Evolutionary conservation across 1,284 basidiomycete genomes (phyloP).

Genomic region (Sanghuangporus baumii): DNA sequence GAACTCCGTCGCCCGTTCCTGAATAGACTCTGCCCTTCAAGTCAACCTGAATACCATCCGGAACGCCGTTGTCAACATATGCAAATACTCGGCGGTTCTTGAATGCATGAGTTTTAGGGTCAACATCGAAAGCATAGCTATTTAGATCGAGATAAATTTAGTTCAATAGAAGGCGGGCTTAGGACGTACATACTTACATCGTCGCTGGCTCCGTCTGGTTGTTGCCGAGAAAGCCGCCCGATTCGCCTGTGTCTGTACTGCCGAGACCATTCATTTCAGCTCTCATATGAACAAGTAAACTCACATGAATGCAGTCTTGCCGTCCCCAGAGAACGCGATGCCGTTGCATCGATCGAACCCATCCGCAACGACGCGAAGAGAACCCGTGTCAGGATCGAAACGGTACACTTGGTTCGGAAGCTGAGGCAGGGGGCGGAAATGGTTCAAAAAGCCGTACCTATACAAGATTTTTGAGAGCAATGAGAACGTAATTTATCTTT

Average conservation of each 20-base stretch:
- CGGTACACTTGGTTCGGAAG: conserved; percentile 72
- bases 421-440: conserved; percentile 59
- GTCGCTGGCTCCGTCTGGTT: conserved; percentile 63
- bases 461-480: background rate
- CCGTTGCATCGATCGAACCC: conserved; percentile 61
- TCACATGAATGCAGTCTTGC: conserved; percentile 61
- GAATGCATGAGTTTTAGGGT: conserved; percentile 49
- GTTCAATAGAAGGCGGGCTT: background rate
- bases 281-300: conserved; percentile 22
- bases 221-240: conserved; percentile 43
- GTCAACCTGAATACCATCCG: conserved; percentile 58
- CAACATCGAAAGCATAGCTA: conserved; percentile 72
- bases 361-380: conserved; percentile 65
- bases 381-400: conserved; percentile 57
- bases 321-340: conserved; percentile 63
- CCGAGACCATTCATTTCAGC: background rate
- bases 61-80: conserved; percentile 58
- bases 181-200: conserved; percentile 41
- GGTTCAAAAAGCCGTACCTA: conserved; percentile 47
- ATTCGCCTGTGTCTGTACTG: conserved; percentile 51
- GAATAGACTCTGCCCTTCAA: conserved; percentile 62
- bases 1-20: conserved; percentile 67
- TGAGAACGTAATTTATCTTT: background rate
- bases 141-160: background rate
- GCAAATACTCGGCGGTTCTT: conserved; percentile 68